A percentile compares a stretch with the other conserved stretches of the same genome.
phyloP scores from a whole-genome alignment of 768 basidiomycete species.

The Pholiota molesta region DNA sequence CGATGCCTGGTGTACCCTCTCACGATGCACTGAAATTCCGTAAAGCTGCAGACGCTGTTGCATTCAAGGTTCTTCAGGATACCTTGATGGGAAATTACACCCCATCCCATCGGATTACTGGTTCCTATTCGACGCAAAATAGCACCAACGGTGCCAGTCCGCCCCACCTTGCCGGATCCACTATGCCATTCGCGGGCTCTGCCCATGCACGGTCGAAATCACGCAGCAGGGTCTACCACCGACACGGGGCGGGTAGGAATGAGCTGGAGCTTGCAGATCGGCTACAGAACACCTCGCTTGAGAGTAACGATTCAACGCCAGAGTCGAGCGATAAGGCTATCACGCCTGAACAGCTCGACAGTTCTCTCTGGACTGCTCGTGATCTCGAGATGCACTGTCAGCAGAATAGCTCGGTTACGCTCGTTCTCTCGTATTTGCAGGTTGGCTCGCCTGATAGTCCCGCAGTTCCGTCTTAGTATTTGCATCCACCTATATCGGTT shows the following conservation, averaged over 20 bases:
- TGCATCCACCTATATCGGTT: constrained; percentile 1
- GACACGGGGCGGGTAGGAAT: constrained; percentile 62
- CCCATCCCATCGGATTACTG: constrained; percentile 17
- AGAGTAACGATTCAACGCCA: constrained; percentile 27
- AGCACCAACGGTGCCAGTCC: constrained; percentile 8
- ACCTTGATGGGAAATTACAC: constrained; percentile 54
- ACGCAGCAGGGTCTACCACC: constrained; percentile 69
- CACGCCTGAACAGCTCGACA: constrained; percentile 31
- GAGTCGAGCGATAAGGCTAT: constrained; percentile 24
- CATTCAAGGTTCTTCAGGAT: constrained; percentile 85
- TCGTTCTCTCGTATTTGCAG: constrained; percentile 69
- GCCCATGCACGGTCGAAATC: constrained; percentile 67
- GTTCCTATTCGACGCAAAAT: constrained; percentile 21
- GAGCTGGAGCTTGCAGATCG: constrained; percentile 56
- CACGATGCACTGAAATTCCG: constrained; percentile 50
- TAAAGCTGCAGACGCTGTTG: constrained; percentile 72
- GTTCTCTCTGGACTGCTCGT: constrained; percentile 73
- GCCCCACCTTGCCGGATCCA: constrained; percentile 15
- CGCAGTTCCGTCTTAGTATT: constrained; percentile 24
- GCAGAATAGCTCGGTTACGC: constrained; percentile 86
- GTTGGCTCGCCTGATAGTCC: constrained; percentile 43
- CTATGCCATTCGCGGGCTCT: constrained; percentile 27
- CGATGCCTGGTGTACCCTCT: constrained; percentile 34
- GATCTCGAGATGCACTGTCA: constrained; percentile 84
- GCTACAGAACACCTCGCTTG: constrained; percentile 31